Percentiles rank a stretch among this genome's conserved stretches.
Conservation (phyloP, 2,329 filamentous ascomycete species). For the Penicillium digitatum region DNA sequence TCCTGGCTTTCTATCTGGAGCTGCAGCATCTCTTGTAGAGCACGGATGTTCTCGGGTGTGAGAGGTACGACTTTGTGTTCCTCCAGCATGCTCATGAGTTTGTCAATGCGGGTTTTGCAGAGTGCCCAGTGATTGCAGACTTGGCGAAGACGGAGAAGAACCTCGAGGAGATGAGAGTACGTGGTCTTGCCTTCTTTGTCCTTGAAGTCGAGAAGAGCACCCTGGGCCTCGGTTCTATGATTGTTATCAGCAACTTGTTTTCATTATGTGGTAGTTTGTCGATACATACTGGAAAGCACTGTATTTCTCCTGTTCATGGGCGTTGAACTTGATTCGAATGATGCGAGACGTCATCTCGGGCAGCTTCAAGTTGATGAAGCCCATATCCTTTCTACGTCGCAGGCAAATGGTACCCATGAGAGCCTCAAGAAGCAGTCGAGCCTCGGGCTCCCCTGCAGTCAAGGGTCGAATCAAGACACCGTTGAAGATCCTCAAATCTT, state of each 20-base stretch:
- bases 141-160: conserved; percentile 77
- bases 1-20: conserved; percentile 76
- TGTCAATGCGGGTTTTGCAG: conserved; percentile 67
- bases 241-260: conserved; percentile 27
- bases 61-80: conserved; percentile 64
- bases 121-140: conserved; percentile 87
- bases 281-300: conserved; percentile 61
- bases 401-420: conserved; percentile 79
- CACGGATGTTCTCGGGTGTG: conserved; percentile 65
- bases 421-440: conserved; percentile 64
- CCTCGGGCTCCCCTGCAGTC: conserved; percentile 53
- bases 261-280: background rate
- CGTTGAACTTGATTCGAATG: conserved; percentile 67
- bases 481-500: conserved; percentile 70
- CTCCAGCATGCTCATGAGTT: conserved; percentile 67
- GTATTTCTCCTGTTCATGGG: conserved; percentile 73
- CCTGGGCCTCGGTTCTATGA: conserved; percentile 65
- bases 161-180: conserved; percentile 74
- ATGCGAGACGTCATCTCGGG: conserved; percentile 74
- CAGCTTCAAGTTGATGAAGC: conserved; percentile 75
- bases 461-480: conserved; percentile 66
- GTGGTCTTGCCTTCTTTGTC: conserved; percentile 47
- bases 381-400: conserved; percentile 81
- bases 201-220: conserved; percentile 61
- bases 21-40: conserved; percentile 71